Conservation (phyloP, 2,329 filamentous ascomycete species). For the Neurospora crassa region DNA sequence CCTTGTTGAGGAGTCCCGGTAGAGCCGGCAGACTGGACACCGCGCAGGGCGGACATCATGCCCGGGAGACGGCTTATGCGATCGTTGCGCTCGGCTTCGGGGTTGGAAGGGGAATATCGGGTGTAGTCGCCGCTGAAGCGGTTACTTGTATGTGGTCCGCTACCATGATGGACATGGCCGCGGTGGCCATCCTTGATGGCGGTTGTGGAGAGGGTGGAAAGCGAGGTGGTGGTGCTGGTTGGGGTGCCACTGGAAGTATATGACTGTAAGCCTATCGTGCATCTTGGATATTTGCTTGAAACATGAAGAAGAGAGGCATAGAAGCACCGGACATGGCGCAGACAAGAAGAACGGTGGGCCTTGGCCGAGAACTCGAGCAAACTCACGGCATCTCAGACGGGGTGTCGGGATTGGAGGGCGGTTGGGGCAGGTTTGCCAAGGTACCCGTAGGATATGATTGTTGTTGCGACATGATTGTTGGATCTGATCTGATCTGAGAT, state of each 20-base stretch:
- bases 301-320: not conserved
- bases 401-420: conserved; percentile 72
- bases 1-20: conserved; percentile 19
- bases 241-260: conserved; percentile 63
- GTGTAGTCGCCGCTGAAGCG: conserved; percentile 44
- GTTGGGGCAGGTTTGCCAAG: conserved; percentile 61
- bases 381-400: conserved; percentile 85
- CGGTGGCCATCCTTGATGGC: conserved; percentile 95
- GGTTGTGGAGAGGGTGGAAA: conserved; percentile 84
- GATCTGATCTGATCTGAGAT: not conserved
- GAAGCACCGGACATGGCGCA: conserved; percentile 7
- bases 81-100: conserved; percentile 87
- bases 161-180: conserved; percentile 55
- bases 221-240: conserved; percentile 83
- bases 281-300: conserved; percentile 8
- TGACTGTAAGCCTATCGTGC: conserved; percentile 14
- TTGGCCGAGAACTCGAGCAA: not conserved
- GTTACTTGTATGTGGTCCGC: conserved; percentile 26
- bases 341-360: not conserved
- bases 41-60: conserved; percentile 71
- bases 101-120: conserved; percentile 52
- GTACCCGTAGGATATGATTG: conserved; percentile 59
- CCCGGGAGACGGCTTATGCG: conserved; percentile 90
- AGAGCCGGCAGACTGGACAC: conserved; percentile 21
- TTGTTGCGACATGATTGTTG: conserved; percentile 23